Evolutionary conservation across 2,329 filamentous ascomycete species (phyloP), one percentile per base, ranked within the genome.

Genomic region (Periglandula ipomoeae): DNA sequence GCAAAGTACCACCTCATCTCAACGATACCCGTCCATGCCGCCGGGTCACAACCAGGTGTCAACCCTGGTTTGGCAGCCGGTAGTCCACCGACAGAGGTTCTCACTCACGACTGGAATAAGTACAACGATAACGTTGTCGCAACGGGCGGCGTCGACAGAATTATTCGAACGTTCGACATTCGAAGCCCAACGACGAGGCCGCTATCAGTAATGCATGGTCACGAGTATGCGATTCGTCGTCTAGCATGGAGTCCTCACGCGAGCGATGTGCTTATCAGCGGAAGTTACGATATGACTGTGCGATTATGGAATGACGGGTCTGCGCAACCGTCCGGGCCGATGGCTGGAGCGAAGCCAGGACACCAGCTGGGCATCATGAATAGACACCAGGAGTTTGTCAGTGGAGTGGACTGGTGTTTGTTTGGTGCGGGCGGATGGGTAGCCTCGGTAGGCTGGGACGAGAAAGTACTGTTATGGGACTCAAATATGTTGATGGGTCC

Each of bases 71-170:
- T 61, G 56, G 50, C 65, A 60, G 44, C 70, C 68, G 62, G 69
- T 30, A 67, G 64, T 27, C 72, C 81, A n/a, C 89, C 89, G 0
- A 76, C 81, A 9, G 93, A 98, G 71, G 81, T 88, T 34, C 77
- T 98, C 27, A 95, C 90, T 0, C 93, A 97, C 68, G 93, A 98
- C 67, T 98, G 93, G 93, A 98, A 98, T 71, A 98, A 98, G 68
- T 98, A 98, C 69, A 80, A 86, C 35, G 82, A 89, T 56, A 85
- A 82, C 0, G 74, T 96, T 23, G 72, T 98, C 48, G 93, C 93
- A 0, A 89, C 89, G 0, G 93, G 82, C 1, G 91, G 93, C 48
- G 93, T 97, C 3, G 93, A 98, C 65, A 79, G 87, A 47, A 71
- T 85, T 17, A 84, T 98, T 52, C 82, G 93, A 43, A 93, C 87